Evolutionary conservation across 768 basidiomycete species (phyloP).

Genomic region (Tricholoma sp.): DNA sequence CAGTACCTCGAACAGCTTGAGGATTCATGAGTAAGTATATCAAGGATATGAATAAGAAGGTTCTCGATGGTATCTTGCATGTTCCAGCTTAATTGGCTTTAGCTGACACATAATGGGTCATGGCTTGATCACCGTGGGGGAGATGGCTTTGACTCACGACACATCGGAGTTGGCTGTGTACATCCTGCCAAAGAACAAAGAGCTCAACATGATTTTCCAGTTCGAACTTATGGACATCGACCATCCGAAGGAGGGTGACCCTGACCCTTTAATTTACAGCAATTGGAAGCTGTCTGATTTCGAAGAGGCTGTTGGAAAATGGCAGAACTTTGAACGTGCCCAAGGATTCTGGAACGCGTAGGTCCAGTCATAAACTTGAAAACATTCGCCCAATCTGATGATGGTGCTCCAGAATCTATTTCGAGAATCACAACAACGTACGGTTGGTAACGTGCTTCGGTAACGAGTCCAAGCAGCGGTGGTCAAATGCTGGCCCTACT

Average conservation of each 20-base stretch:
- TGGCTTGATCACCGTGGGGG: slow-evolving; percentile 62
- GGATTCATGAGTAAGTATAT: slow-evolving; percentile 65
- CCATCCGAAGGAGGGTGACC: slow-evolving; percentile 29
- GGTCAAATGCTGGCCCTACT: slow-evolving; percentile 59
- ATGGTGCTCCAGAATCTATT: slow-evolving; percentile 37
- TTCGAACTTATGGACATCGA: slow-evolving; percentile 63
- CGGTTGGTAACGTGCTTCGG: slow-evolving; percentile 64
- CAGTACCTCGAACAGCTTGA: slow-evolving; percentile 36
- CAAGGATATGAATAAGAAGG: slow-evolving; percentile 58
- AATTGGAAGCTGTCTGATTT: slow-evolving; percentile 52
- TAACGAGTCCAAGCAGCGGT: slow-evolving; percentile 54
- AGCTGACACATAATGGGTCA: slow-evolving; percentile 30
- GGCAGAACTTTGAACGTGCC: slow-evolving; percentile 55
- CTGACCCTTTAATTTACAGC: slow-evolving; percentile 34
- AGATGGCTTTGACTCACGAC: slow-evolving; percentile 54
- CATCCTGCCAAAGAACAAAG: slow-evolving; percentile 50
- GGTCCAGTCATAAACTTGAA: slow-evolving; percentile 11
- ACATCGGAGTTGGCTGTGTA: slow-evolving; percentile 48
- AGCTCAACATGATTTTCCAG: slow-evolving; percentile 63
- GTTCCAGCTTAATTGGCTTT: background rate
- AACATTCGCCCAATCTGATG: background rate
- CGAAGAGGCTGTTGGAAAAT: slow-evolving; percentile 40
- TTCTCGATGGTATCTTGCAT: slow-evolving; percentile 49
- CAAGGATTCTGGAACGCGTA: slow-evolving; percentile 68
- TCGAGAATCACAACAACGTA: slow-evolving; percentile 69